Base-by-base conservation (phyloP, 2,329 filamentous ascomycete species). In the Aureobasidium vineae region DNA sequence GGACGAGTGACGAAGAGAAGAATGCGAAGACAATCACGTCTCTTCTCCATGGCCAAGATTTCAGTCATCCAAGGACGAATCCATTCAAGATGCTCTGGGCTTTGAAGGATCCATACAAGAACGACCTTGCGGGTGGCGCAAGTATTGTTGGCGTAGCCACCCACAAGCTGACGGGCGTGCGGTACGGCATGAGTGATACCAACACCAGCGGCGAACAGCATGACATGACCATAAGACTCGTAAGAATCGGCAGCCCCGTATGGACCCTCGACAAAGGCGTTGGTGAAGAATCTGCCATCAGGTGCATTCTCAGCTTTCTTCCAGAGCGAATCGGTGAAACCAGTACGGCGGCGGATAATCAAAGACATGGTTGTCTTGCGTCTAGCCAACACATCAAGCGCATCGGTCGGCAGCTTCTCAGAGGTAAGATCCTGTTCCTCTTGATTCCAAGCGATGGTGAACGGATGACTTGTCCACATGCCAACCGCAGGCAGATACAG, bases 111-210 rank as follows among this genome's bases (percentile, higher is more conserved):
- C 95, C 95, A 98, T 68, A 97, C 86, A 8, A 98, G 86, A 1
- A 89, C 91, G 54, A 98, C 80, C 47, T 89, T 87, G 61, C 92
- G 88, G 3, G 91, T 92, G 5, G 94, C 92, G 43, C 92, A 87
- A 0, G 88, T 92, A 67, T 71, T 89, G 86, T 91, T 79, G 81
- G 82, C 82, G 81, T 86, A 73, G 77, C 81, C 78, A 57, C 77
- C 76, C 49, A 83, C 80, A 21, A 83, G 78, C 67, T 95, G 89
- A 65, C 88, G 88, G 10, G 97, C 85, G 76, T 96, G 96, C 40
- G 92, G 91, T 36, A 98, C 86, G 76, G 96, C 92, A 77, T 98
- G 94, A 0, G 94, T 97, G 78, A 99, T 98, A 69, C 95, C 95
- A 5, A 95, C 92, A 66, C 94, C 91, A 66, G 92, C 93, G 15